Base-by-base conservation (phyloP, 2,329 filamentous ascomycete species). In the Aspergillus pseudoviridinutans region DNA sequence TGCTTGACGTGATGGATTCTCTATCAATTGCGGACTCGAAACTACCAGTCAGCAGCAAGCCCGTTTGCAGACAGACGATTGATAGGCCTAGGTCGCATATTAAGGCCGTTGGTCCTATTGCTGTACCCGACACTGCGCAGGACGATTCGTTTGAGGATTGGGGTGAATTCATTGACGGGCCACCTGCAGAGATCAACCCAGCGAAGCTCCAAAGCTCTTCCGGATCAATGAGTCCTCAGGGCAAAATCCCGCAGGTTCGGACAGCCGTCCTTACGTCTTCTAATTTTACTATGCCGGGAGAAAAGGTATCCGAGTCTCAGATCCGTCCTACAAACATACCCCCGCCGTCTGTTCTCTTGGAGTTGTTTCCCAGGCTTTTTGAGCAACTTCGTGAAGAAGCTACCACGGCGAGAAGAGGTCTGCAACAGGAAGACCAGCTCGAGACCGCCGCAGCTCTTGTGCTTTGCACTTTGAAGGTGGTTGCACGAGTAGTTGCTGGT, bases 281-380 rank as follows among this genome's bases (percentile, higher is more conserved):
- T 24, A 47, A 2, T 50, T 51, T 17, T 50, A 50, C 27, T 62
- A 58, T 58, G 38, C n/a, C 55, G 56, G 58, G 35, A 51, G 25
- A 44, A 25, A 9, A 14, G 17, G 25, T 54, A 5, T 53, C 61
- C n/a, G 27, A 61, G 25, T 41, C 60, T 44, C 60, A 68, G 54
- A 66, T 76, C 51, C 89, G 91, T 5, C 92, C 92, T 4, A 91
- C 87, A 20, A 97, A 96, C 68, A 86, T 97, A 7, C 93, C 93
- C 9, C 93, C 93, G 4, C 93, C 93, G 1, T 90, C 90, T 0
- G 82, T 96, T 22, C 79, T 97, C 14, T 81, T 97, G 24, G 87
- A 89, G 8, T 74, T 91, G 7, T 91, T 96, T 63, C 86, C 90
- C 0, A 79, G 84, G 7, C 77, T 95, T 4, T 84, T 96, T 59